Base-by-base conservation (phyloP, 2,329 filamentous ascomycete genomes). In the Orbilia blumenaviensis region DNA sequence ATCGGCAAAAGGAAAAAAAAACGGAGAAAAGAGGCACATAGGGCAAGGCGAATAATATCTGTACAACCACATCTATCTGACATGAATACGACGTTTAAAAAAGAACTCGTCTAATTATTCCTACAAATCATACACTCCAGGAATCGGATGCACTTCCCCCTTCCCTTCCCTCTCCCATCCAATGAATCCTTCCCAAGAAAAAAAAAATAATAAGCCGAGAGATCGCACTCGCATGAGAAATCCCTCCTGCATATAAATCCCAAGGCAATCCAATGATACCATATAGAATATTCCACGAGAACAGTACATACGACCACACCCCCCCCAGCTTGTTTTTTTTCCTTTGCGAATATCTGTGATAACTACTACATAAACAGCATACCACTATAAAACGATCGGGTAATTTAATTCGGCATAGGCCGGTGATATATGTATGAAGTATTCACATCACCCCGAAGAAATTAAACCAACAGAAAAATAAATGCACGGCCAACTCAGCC, bases 261-360 rank as follows among this genome's bases (percentile, higher is more conserved):
- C n/a, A n/a, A n/a, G n/a, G n/a, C n/a, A n/a, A 16, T 16, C 48
- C 48, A 54, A 54, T 52, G 48, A 52, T 54, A 21, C 12, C 2
- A 21, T 54, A 54, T 34, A 54, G 48, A 34, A 54, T 54, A 54
- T 54, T 54, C 48, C 48, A 54, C 27, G 48, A 54, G 48, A 34
- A 32, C n/a, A 54, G 6, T 8, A 27, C 9, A 25, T 27, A 27
- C 9, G 1, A 42, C 21, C 41, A 42, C 41, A 8, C 38, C n/a
- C 38, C 12, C 38, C 38, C 38, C n/a, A n/a, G n/a, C n/a, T n/a
- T n/a, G 32, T 34, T 41, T 41, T n/a, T 2, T 41, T 34, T 34
- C 29, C 6, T 34, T 8, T 12, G 8, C 32, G 32, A 12, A 34
- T 9, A 1, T 34, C 14, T 34, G 8, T 34, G 8, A 34, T 8